phyloP scores from a whole-genome alignment of 2,329 filamentous ascomycete species.

The Trichoderma breve region DNA sequence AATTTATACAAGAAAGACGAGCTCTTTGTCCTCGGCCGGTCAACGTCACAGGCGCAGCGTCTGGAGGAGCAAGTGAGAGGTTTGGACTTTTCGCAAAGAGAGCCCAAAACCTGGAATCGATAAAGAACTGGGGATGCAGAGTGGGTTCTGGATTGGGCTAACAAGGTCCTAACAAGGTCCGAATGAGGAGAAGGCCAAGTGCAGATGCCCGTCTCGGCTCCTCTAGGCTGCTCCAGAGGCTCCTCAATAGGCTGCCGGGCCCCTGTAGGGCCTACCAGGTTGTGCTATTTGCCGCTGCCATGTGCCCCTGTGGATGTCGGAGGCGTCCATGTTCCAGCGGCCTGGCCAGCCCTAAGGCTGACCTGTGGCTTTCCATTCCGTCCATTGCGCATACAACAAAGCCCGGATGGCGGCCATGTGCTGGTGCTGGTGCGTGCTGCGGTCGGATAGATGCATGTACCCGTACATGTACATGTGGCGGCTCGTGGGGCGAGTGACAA shows the following conservation, averaged over 20 bases:
- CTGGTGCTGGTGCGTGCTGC: not conserved
- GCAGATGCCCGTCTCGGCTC: not conserved
- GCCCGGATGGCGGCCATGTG: not conserved
- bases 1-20: not conserved
- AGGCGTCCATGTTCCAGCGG: not conserved
- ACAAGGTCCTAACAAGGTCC: not conserved
- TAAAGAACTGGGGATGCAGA: slow-evolving; percentile 14
- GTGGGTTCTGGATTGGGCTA: slow-evolving; percentile 16
- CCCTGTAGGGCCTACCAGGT: slow-evolving; percentile 1
- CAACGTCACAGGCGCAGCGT: not conserved
- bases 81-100: slow-evolving; percentile 11
- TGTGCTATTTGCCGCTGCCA: slow-evolving; percentile 18
- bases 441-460: slow-evolving; percentile 18
- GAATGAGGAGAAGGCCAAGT: slow-evolving; percentile 13
- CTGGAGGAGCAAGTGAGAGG: not conserved
- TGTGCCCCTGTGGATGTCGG: slow-evolving; percentile 21
- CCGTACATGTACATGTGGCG: not conserved
- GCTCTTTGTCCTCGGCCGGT: not conserved
- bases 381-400: not conserved
- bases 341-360: not conserved
- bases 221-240: not conserved
- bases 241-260: not conserved
- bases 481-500: slow-evolving; percentile 6
- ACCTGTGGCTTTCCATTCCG: not conserved
- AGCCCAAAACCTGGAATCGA: slow-evolving; percentile 15